A percentile compares a stretch with the other conserved stretches of the same genome.
Conservation (phyloP, 2,329 filamentous ascomycete species). For the Geosmithia morbida region DNA sequence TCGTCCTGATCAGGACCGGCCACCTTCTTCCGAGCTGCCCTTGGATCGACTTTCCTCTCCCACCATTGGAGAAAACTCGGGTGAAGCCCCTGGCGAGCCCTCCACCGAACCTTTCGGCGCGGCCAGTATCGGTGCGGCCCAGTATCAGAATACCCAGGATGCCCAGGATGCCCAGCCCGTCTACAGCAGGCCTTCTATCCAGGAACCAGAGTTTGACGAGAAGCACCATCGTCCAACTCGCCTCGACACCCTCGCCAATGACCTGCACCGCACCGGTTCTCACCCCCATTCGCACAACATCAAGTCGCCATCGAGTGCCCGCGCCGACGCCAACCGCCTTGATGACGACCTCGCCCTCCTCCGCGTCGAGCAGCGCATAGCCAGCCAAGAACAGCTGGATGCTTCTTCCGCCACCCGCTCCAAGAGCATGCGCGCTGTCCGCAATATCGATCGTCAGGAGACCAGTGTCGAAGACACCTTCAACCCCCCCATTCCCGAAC, state of each 20-base stretch:
- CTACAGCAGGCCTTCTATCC: no score
- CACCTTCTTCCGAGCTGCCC: neutral
- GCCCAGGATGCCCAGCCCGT: no score
- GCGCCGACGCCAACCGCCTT: slow-evolving; percentile 21
- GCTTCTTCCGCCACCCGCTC: neutral
- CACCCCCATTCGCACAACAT: slow-evolving; percentile 6
- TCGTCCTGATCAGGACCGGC: neutral
- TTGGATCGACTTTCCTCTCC: no score
- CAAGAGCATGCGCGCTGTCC: slow-evolving; percentile 10
- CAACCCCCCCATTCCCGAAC: slow-evolving; percentile 17
- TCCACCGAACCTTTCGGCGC: neutral
- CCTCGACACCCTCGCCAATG: neutral
- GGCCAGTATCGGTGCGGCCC: no score
- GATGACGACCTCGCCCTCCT: slow-evolving; percentile 34
- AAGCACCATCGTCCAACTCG: neutral
- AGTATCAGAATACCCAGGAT: no score
- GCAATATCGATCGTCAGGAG: slow-evolving; percentile 9
- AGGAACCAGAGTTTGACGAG: neutral
- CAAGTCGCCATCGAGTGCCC: slow-evolving; percentile 7
- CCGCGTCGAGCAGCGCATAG: slow-evolving; percentile 29
- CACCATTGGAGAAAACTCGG: neutral
- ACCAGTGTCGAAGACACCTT: slow-evolving; percentile 29
- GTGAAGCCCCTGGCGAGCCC: neutral
- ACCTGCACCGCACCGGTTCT: slow-evolving; percentile 4
- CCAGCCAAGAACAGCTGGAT: slow-evolving; percentile 21